Evolutionary conservation across 31 red algal genomes (phyloP), one percentile per base, ranked within the genome.

Genomic region (Asparagopsis taxiformis): DNA sequence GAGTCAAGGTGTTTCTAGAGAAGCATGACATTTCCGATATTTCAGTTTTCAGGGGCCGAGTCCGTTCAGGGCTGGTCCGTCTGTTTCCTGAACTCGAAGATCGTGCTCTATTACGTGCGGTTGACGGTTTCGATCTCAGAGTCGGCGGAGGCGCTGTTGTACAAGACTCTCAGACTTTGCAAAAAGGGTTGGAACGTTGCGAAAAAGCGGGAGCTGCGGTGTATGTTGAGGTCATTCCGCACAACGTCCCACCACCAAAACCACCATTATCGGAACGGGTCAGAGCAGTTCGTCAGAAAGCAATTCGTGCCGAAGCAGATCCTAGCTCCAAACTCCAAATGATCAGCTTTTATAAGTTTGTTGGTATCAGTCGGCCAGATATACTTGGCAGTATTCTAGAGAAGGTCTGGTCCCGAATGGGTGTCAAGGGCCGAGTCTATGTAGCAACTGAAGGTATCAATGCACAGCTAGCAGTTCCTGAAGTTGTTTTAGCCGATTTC

Each of bases 371-470:
- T 21, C 69, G 51, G 34, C 83, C 83, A 20, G 46, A 70, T 19
- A 28, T 62, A 20, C 31, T 49, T 25, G 48, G 65, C 33, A 39
- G 52, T 33, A 19, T 56, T 13, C 28, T 91, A 16, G 38, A 55
- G 13, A 79, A 53, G 57, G 56, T 64, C 3, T 86, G 74, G 93
- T 66, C 64, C 21, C 29, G 60, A 58, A 73, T 86, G 58, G 86
- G 79, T 22, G 61, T 91, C 23, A 76, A 62, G 24, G 93, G 93
- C 1, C 63, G 93, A 4, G 80, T 96, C 7, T 96, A 96, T 60
- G 71, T 96, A 19, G 93, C 87, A 0, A 55, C 23, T 3, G 93
- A 96, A 44, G 93, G 93, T 24, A 51, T 96, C 46, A 96, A 96
- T 31, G 93, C 87, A 15, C 93, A 96, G 56, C 31, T 96, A 17